These are phyloP conservation scores for Penicillium longicatenatum DNA, from an alignment of 495 filamentous ascomycete species.

Conservation along the genomic window DNA sequence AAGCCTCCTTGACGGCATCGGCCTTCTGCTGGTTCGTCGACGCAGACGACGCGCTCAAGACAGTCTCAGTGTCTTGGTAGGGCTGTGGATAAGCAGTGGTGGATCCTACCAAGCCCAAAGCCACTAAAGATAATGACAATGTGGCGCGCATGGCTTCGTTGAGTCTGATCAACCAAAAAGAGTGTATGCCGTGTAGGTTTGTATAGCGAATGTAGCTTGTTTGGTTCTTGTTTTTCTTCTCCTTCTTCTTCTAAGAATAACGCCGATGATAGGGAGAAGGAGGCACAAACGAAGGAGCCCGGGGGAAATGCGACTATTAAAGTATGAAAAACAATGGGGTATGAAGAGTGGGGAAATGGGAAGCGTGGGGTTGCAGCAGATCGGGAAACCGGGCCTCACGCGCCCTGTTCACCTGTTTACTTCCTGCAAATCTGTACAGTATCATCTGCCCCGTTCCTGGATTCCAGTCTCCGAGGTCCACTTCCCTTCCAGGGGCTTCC, in stretches of 20 bases:
- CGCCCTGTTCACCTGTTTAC: conserved; percentile 13
- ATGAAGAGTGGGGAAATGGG: conserved; percentile 9
- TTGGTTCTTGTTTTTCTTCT: too few species aligned
- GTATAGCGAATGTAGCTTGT: background rate
- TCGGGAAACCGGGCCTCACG: conserved; percentile 18
- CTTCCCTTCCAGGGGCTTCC: conserved; percentile 2
- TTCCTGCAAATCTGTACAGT: background rate
- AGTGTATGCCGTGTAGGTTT: conserved; percentile 1
- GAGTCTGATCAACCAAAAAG: background rate
- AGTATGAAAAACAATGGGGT: conserved; percentile 2
- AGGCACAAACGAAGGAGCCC: conserved; percentile 16
- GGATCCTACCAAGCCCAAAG: conserved; percentile 30
- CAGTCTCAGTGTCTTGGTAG: conserved; percentile 8
- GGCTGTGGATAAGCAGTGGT: conserved; percentile 23
- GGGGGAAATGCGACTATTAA: conserved; percentile 24
- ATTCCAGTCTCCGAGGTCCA: conserved; percentile 8
- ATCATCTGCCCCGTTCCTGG: conserved; percentile 3
- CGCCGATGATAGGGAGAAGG: conserved; percentile 1
- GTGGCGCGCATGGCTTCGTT: conserved; percentile 34
- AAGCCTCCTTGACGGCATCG: conserved; percentile 72
- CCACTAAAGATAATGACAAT: conserved; percentile 30
- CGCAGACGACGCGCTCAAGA: conserved; percentile 9
- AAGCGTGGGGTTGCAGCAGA: conserved; percentile 10
- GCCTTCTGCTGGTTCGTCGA: conserved; percentile 41
- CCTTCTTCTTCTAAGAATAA: too few species aligned